These are phyloP conservation scores for Sutorius eximius DNA, from an alignment of 1,284 basidiomycete species.

Conservation along the genomic window DNA sequence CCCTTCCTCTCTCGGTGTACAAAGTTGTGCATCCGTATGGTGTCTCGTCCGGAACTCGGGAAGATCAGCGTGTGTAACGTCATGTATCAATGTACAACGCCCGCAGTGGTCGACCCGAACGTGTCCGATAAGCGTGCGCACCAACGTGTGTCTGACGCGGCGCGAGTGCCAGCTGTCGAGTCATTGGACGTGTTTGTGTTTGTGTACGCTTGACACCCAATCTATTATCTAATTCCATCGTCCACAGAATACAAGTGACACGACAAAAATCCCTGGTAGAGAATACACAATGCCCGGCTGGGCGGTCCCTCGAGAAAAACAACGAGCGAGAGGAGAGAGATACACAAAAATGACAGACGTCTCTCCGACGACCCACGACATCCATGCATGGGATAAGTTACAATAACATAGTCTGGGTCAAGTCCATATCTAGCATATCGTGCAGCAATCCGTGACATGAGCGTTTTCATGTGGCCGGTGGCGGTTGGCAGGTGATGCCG, in stretches of 20 bases:
- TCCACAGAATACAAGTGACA: conserved; percentile 2
- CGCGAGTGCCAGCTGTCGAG: not conserved
- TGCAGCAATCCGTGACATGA: conserved; percentile 9
- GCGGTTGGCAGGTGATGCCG: conserved; percentile 7
- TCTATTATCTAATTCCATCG: not conserved
- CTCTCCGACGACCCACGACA: conserved; percentile 6
- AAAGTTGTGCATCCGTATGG: conserved; percentile 12
- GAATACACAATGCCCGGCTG: conserved; percentile 6
- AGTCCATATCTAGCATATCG: conserved; percentile 22
- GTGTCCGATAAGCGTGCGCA: not conserved
- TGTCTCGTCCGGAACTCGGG: conserved; percentile 4
- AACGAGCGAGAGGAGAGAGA: conserved; percentile 14
- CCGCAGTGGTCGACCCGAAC: not conserved
- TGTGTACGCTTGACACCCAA: conserved; percentile 3
- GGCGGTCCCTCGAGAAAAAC: conserved; percentile 8
- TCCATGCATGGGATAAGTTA: conserved; percentile 12
- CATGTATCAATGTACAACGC: not conserved
- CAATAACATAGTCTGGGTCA: conserved; percentile 19
- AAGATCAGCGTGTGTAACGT: conserved; percentile 7
- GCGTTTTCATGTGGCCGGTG: conserved; percentile 8
- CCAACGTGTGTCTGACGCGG: not conserved
- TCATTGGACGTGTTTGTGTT: conserved; percentile 6
- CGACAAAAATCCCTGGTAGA: conserved; percentile 14
- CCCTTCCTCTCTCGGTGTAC: not conserved
- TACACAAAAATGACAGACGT: conserved; percentile 10